Base-by-base conservation (phyloP, 2,329 filamentous ascomycete genomes). In the Akanthomyces uredinophilus region DNA sequence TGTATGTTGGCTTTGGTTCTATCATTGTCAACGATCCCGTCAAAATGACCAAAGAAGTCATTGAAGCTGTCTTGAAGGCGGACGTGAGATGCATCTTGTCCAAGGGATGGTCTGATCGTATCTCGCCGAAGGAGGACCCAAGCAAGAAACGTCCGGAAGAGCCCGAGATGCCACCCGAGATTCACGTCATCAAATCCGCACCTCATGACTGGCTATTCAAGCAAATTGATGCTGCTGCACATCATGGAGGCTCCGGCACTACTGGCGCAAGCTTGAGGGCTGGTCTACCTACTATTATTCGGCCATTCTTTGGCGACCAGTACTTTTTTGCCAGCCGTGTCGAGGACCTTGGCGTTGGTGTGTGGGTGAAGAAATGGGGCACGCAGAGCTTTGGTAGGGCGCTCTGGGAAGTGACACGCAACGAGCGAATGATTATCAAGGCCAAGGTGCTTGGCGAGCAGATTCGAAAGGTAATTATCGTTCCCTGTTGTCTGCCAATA, bases 241-340 rank as follows among this genome's bases (percentile, higher is more conserved):
- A 99, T 72, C 95, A 99, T 71, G 95, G 95, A 53, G 95, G 95
- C 5, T 91, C 92, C 5, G 95, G 95, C 2, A 99, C 95, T 0
- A 99, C 95, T 0, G 95, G 95, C 2, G 95, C 95, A 1, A 96
- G 92, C 73, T 79, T 99, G 54, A 84, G 95, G 58, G 93, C 93
- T 0, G 95, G 95, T 2, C 86, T 96, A 5, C 95, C 95, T 0
- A 98, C 95, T 0, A 93, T 99, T 66, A 90, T 98, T 71, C 91
- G 94, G 64, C 95, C 95, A 0, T 99, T 98, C 79, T 99, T 99
- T 71, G 95, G 95, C 5, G 95, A 99, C 69, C 95, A 99, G 72
- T 97, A 90, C 81, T 99, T 99, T 80, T 98, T 96, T 69, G 95
- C 92, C 7, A 85, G 83, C 35, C 84, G 95, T 4, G 90, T 98